Base-by-base conservation (phyloP, 2,329 filamentous ascomycete species). In the Ustilaginoidea virens region DNA sequence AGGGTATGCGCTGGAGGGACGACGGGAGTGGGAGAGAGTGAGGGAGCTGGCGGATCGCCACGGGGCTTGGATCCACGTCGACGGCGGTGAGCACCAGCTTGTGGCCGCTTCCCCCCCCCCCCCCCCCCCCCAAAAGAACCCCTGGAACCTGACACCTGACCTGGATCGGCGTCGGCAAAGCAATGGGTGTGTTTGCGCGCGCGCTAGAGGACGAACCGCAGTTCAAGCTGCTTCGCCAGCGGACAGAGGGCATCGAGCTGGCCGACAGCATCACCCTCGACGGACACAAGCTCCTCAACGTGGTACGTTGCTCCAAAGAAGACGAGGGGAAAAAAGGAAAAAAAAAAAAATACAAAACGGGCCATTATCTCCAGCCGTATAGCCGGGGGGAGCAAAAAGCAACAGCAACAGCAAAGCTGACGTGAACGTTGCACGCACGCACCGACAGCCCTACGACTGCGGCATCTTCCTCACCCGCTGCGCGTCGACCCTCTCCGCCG, bases 221-320 rank as follows among this genome's bases (percentile, higher is more conserved):
- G 32, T 85, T 80, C 45, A 46, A 54, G 3, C 33, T 48, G 9
- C 55, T 71, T 35, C 72, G 53, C 33, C 52, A 47, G 20, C 62
- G 53, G 34, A 63, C 55, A 1, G 61, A 67, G 4, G 81, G 80
- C 1, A 51, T 94, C 9, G 77, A 92, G 36, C 60, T 92, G 3
- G 83, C 80, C 3, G 83, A 94, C 47, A 92, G 81, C 28, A 85
- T 94, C 40, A 76, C 82, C 0, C 75, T 80, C 3, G 86, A 94
- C 44, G 80, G 69, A 0, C 87, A 96, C 52, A 94, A 94, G 47
- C 56, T 93, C n/a, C 66, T 96, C 35, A 94, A 94, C 40, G 83
- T 93, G 25, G 72, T 75, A 51, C 35, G 69, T 63, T 17, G 18
- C 12, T 7, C 8, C 22, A n/a, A n/a, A n/a, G n/a, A n/a, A n/a